phyloP scores from a whole-genome alignment of 164 flowering plant genomes.

The Sextonia rubra region DNA sequence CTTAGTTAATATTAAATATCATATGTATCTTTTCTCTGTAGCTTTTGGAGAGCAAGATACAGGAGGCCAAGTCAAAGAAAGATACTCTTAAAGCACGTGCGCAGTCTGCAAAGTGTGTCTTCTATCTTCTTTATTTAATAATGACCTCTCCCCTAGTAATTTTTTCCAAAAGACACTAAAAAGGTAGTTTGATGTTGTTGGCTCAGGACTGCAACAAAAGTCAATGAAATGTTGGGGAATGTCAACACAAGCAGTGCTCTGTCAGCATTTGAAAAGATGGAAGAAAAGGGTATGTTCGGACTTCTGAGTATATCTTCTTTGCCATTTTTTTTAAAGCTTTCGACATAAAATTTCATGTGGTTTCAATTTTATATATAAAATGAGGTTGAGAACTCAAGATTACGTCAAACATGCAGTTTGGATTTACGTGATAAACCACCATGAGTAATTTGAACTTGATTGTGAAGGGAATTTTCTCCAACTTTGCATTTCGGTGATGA shows the following conservation, averaged over 20 bases:
- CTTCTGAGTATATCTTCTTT: background rate
- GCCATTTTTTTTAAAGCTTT: too few species aligned
- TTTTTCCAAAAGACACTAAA: background rate
- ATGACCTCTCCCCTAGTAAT: background rate
- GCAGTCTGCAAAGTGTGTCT: constrained; percentile 90
- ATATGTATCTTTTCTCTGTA: constrained; percentile 20
- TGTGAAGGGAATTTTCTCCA: too few species aligned
- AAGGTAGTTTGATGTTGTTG: background rate
- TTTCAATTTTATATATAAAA: too few species aligned
- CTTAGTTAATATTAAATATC: too few species aligned
- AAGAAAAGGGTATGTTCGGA: constrained; percentile 72
- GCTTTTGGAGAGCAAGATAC: constrained; percentile 98
- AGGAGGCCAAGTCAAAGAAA: constrained; percentile 90
- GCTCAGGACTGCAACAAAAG: constrained; percentile 89
- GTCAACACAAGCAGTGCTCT: constrained; percentile 93
- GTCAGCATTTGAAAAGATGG: constrained; percentile 98
- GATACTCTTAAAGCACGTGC: constrained; percentile 97
- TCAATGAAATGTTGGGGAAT: constrained; percentile 90
- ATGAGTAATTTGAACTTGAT: too few species aligned
- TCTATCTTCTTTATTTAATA: constrained; percentile 2
- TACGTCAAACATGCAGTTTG: too few species aligned
- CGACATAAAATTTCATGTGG: too few species aligned
- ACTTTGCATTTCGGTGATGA: too few species aligned
- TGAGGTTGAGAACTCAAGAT: too few species aligned
- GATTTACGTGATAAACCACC: too few species aligned